These are phyloP conservation scores for Diaporthe citrichinensis DNA, from an alignment of 2,329 filamentous ascomycete genomes.

Conservation along the genomic window DNA sequence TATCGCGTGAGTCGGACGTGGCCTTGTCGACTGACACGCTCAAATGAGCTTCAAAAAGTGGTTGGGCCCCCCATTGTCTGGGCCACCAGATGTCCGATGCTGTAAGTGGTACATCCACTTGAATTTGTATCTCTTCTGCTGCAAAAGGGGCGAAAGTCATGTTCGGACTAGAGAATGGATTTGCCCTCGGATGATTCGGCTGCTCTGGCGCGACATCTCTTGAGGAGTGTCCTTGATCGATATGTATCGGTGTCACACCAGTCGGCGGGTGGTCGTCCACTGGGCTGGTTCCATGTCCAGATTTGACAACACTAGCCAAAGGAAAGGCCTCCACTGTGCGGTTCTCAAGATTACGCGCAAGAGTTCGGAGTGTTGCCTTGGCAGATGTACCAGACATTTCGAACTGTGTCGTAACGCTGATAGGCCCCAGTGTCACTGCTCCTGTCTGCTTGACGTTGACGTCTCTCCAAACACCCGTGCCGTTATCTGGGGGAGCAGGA, in stretches of 20 bases:
- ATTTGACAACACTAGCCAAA: neutral
- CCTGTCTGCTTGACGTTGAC: constrained; percentile 70
- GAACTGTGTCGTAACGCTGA: constrained; percentile 62
- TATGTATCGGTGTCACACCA: neutral
- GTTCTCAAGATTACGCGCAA: constrained; percentile 57
- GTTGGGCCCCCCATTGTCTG: constrained; percentile 67
- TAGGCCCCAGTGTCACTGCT: constrained; percentile 58
- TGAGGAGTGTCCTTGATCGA: neutral
- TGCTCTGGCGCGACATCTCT: neutral
- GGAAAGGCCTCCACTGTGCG: constrained; percentile 54
- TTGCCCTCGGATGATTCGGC: constrained; percentile 31
- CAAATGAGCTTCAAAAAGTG: constrained; percentile 51
- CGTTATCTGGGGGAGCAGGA: constrained; percentile 72
- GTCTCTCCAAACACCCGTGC: constrained; percentile 74
- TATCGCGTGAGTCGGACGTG: constrained; percentile 52
- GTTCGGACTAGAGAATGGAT: constrained; percentile 46
- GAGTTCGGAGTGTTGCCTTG: constrained; percentile 52
- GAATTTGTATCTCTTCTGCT: constrained; percentile 37
- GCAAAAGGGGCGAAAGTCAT: constrained; percentile 55
- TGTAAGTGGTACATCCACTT: neutral
- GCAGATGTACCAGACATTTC: constrained; percentile 29
- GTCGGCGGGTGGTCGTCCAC: neutral
- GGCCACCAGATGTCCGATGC: constrained; percentile 72
- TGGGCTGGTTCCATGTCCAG: neutral
- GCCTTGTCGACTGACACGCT: constrained; percentile 45